Evolutionary conservation across 257 asterid species (phyloP).

Genomic region (Plantago ovata): DNA sequence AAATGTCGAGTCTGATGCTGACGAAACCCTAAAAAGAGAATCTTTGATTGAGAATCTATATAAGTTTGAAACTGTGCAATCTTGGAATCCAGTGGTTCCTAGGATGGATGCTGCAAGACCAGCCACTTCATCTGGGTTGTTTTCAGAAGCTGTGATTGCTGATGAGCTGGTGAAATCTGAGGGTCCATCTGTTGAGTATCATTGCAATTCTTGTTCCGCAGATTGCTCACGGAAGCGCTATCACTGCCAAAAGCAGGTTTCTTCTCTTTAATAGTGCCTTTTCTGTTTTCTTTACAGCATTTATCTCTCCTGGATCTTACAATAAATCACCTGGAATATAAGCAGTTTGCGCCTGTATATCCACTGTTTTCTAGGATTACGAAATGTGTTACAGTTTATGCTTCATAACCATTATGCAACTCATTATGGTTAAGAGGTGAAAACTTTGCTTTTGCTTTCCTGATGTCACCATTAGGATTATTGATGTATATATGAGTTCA

Average conservation of each 20-base stretch:
- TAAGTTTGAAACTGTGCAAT: conserved; percentile 64
- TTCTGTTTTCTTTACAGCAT: not conserved
- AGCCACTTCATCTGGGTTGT: conserved; percentile 56
- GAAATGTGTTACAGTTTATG: no score
- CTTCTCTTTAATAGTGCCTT: conserved; percentile 17
- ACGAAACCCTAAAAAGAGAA: conserved; percentile 38
- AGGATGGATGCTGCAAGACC: conserved; percentile 43
- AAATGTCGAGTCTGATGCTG: conserved; percentile 39
- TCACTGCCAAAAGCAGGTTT: conserved; percentile 99
- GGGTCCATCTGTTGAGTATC: conserved; percentile 85
- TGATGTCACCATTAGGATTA: no score
- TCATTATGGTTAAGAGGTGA: no score
- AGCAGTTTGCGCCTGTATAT: no score
- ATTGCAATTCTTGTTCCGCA: conserved; percentile 93
- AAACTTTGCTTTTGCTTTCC: no score
- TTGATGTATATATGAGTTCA: no score
- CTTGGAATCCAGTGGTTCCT: conserved; percentile 52
- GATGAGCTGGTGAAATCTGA: conserved; percentile 92
- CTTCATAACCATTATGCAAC: no score
- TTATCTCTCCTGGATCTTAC: not conserved
- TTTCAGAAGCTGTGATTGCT: conserved; percentile 64
- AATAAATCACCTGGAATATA: no score
- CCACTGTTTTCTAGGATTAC: no score
- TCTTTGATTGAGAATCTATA: conserved; percentile 62
- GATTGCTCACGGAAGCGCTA: conserved; percentile 98